Conservation (phyloP, 1,139 yeast species). For the Scheffersomyces segobiensis region DNA sequence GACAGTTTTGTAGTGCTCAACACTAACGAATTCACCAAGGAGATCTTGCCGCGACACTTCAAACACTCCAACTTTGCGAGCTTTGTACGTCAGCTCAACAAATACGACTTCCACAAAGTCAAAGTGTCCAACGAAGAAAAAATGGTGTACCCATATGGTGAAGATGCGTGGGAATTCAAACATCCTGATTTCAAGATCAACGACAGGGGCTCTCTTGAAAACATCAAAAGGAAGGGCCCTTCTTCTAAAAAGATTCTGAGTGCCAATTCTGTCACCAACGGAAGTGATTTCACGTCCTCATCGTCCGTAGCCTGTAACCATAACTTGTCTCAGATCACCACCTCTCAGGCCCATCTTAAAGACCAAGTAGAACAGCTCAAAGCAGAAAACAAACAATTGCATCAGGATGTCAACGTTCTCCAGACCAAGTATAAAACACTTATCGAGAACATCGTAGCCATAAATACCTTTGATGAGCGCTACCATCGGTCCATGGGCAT, state of each 20-base stretch:
- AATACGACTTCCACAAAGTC: slow-evolving; percentile 47
- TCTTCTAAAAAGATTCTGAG: slow-evolving; percentile 39
- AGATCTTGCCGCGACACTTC: slow-evolving; percentile 58
- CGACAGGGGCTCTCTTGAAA: slow-evolving; percentile 70
- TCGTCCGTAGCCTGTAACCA: slow-evolving; percentile 5
- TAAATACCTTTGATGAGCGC: slow-evolving; percentile 58
- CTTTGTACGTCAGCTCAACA: slow-evolving; percentile 91
- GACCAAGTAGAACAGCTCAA: slow-evolving; percentile 45
- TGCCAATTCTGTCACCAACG: slow-evolving; percentile 4
- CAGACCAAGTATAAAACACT: slow-evolving; percentile 64
- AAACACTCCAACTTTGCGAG: slow-evolving; percentile 93
- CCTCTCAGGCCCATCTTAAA: slow-evolving; percentile 26
- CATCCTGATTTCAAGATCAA: slow-evolving; percentile 84
- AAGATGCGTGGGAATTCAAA: slow-evolving; percentile 90
- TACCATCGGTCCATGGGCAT: slow-evolving; percentile 52
- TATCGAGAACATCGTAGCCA: slow-evolving; percentile 57
- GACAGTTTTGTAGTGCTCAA: slow-evolving; percentile 87
- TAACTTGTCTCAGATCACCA: slow-evolving; percentile 8
- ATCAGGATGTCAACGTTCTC: slow-evolving; percentile 45
- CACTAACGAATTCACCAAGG: slow-evolving; percentile 58
- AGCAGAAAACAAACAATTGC: slow-evolving; percentile 41
- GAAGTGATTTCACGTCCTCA: slow-evolving; percentile 13
- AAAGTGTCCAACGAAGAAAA: slow-evolving; percentile 59
- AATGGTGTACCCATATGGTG: slow-evolving; percentile 61
- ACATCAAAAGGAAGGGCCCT: slow-evolving; percentile 81